phyloP scores from a whole-genome alignment of 2,329 filamentous ascomycete genomes.

The Pochonia chlamydosporia region DNA sequence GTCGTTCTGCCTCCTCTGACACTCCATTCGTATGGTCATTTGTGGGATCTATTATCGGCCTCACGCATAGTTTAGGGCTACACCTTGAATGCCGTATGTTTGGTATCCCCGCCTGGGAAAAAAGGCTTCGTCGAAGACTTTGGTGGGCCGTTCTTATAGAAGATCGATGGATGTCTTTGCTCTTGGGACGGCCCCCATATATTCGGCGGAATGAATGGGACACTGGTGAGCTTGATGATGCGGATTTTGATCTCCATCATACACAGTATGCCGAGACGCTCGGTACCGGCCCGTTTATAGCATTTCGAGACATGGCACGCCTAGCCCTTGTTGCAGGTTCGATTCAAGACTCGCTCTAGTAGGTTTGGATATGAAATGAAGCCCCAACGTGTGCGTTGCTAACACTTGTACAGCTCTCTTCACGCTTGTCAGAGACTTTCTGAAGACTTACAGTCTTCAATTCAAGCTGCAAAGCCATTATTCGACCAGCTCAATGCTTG shows the following conservation, averaged over 20 bases:
- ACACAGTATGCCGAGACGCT: not conserved
- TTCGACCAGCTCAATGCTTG: constrained; percentile 10
- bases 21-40: constrained; percentile 30
- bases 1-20: constrained; percentile 16
- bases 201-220: constrained; percentile 27
- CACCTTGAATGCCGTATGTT: constrained; percentile 30
- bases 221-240: constrained; percentile 7
- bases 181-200: constrained; percentile 28
- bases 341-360: constrained; percentile 11
- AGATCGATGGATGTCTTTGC: constrained; percentile 31
- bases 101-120: constrained; percentile 31
- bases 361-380: not conserved
- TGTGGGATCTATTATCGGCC: constrained; percentile 26
- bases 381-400: not conserved
- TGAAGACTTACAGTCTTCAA: constrained; percentile 9
- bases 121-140: constrained; percentile 27
- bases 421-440: constrained; percentile 9
- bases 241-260: constrained; percentile 6
- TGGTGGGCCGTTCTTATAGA: constrained; percentile 34
- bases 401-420: constrained; percentile 3
- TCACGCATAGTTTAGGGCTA: constrained; percentile 26
- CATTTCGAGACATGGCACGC: constrained; percentile 10
- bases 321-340: constrained; percentile 9
- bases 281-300: not conserved
- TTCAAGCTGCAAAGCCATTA: constrained; percentile 8